Evolutionary conservation across 2,329 filamentous ascomycete species (phyloP).

Genomic region (Orbilia quercus): DNA sequence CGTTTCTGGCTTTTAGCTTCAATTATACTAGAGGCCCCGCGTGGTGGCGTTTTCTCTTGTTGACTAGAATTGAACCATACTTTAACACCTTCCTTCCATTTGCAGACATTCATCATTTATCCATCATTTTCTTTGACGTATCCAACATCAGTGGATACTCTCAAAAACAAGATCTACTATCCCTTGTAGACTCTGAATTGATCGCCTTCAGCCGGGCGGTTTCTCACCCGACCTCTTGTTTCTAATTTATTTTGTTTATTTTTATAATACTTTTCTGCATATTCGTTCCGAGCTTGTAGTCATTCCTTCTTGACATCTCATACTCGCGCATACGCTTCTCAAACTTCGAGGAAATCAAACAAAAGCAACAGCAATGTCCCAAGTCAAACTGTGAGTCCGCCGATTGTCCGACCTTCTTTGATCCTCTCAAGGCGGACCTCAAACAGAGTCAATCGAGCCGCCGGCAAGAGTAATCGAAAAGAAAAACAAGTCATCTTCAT

Average conservation of each 20-base stretch:
- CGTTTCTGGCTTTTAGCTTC: constrained; percentile 38
- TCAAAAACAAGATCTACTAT: not conserved
- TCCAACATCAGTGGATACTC: constrained; percentile 26
- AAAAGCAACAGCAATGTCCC: constrained; percentile 34
- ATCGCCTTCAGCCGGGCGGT: constrained; percentile 30
- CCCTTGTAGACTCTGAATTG: not conserved
- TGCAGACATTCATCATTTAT: constrained; percentile 31
- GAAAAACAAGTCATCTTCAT: not conserved
- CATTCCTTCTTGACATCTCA: constrained; percentile 6
- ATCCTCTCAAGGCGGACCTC: constrained; percentile 14
- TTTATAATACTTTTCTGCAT: not conserved
- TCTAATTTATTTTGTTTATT: not conserved
- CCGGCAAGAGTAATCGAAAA: constrained; percentile 14
- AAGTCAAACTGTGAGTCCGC: constrained; percentile 48
- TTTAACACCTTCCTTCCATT: constrained; percentile 32
- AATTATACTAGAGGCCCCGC: constrained; percentile 24
- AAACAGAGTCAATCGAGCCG: constrained; percentile 20
- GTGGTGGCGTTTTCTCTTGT: constrained; percentile 7
- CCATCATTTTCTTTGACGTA: constrained; percentile 15
- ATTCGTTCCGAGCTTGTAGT: constrained; percentile 10
- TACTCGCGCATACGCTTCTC: not conserved
- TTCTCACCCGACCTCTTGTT: not conserved
- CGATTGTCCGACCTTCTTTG: constrained; percentile 2
- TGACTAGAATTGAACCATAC: constrained; percentile 21
- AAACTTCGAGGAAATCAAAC: not conserved